Evolutionary conservation across 2,329 filamentous ascomycete genomes (phyloP).

Genomic region (Graphiopsis chlorocephala): DNA sequence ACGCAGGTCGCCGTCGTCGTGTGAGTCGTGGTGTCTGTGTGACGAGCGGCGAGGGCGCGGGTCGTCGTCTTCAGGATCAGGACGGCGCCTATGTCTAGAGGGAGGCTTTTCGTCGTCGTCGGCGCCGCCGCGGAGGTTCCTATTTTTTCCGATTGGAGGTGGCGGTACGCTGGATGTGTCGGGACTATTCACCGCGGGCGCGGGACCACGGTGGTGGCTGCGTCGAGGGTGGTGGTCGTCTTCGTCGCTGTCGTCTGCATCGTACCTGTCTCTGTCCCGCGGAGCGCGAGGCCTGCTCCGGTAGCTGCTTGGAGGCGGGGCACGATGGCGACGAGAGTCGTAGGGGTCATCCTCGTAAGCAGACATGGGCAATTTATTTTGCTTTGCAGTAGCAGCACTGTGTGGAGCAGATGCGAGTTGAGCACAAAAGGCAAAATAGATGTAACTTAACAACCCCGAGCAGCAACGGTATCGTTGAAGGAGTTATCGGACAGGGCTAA

Average conservation of each 20-base stretch:
- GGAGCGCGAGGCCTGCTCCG: background rate
- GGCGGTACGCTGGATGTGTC: conserved; percentile 9
- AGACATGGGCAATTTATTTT: conserved; percentile 12
- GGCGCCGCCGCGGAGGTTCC: conserved; percentile 5
- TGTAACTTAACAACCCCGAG: no score
- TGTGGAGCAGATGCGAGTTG: background rate
- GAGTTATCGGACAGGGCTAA: background rate
- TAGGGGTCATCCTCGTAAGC: conserved; percentile 13
- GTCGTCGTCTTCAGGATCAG: conserved; percentile 14
- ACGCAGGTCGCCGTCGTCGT: conserved; percentile 1
- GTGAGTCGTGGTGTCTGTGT: conserved; percentile 5
- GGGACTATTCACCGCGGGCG: conserved; percentile 12
- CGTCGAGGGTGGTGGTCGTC: conserved; percentile 6
- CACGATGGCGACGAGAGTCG: conserved; percentile 8
- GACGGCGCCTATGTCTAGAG: conserved; percentile 6
- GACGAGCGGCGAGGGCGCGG: conserved; percentile 1
- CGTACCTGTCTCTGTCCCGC: conserved; percentile 10
- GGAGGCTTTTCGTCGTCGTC: conserved; percentile 15
- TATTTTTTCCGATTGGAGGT: conserved; percentile 11
- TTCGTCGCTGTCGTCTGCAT: conserved; percentile 14
- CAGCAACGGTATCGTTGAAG: background rate
- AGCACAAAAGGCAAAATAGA: no score
- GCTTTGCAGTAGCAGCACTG: conserved; percentile 4
- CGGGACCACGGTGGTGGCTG: conserved; percentile 7
- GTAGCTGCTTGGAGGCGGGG: background rate